Percentiles rank a stretch among this genome's conserved stretches.
Evolutionary conservation across 345 rosid genomes (phyloP).

Genomic region (Arabis alpina): DNA sequence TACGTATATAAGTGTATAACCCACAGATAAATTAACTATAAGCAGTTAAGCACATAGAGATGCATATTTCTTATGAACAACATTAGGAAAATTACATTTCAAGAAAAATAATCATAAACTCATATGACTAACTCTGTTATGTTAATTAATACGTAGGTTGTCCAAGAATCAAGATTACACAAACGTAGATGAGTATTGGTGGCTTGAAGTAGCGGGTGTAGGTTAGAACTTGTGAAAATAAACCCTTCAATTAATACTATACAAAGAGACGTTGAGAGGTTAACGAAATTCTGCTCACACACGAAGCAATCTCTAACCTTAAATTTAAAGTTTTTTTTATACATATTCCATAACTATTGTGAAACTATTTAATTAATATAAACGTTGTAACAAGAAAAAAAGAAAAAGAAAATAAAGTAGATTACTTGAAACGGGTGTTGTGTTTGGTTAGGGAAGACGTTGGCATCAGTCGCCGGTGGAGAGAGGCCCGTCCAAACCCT

Average conservation of each 20-base stretch:
- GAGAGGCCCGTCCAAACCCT: conserved; percentile 57
- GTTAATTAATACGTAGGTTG: conserved; percentile 1
- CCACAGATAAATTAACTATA: too few species aligned
- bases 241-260: conserved; percentile 46
- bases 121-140: too few species aligned
- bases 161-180: conserved; percentile 20
- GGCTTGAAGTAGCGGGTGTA: conserved; percentile 51
- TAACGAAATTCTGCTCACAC: conserved; percentile 61
- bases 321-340: neutral
- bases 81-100: too few species aligned
- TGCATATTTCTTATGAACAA: too few species aligned
- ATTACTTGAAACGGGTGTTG: conserved; percentile 54
- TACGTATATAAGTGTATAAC: too few species aligned
- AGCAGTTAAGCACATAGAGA: too few species aligned
- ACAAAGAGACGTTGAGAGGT: conserved; percentile 70
- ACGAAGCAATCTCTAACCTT: conserved; percentile 63
- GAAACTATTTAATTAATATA: neutral
- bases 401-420: conserved; percentile 24
- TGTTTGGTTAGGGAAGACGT: conserved; percentile 77
- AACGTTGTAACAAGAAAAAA: neutral
- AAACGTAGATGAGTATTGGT: conserved; percentile 45
- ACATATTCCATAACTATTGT: neutral
- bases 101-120: too few species aligned
- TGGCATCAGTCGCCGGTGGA: conserved; percentile 62
- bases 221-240: conserved; percentile 64